Conservation (phyloP, 139 green algal genomes). For the Coelastrella sp. region DNA sequence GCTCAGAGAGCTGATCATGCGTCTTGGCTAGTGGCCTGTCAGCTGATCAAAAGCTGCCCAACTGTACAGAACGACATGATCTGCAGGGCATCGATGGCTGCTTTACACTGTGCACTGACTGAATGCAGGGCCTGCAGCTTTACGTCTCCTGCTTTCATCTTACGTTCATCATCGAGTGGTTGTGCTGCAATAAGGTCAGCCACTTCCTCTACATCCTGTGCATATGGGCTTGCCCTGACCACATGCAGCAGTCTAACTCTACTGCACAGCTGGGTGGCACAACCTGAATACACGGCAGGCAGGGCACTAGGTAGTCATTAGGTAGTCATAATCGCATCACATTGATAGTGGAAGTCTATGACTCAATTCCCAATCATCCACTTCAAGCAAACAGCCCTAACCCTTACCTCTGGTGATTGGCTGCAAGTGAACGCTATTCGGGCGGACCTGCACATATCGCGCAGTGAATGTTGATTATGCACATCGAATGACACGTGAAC, state of each 20-base stretch:
- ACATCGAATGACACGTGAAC: background rate
- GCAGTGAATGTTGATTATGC: background rate
- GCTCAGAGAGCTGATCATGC: too few species aligned
- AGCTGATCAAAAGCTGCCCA: too few species aligned
- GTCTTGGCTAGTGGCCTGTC: too few species aligned
- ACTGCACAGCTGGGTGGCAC: background rate
- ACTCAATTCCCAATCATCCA: background rate
- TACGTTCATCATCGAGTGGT: slow-evolving; percentile 55
- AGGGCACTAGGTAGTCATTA: background rate
- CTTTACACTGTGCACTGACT: too few species aligned
- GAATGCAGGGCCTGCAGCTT: too few species aligned
- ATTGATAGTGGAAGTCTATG: background rate
- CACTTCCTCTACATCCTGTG: slow-evolving; percentile 46
- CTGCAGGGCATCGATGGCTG: background rate
- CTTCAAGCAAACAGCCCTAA: background rate
- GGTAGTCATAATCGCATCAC: background rate
- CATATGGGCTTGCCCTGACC: background rate
- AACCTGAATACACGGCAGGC: background rate
- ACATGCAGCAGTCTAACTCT: background rate
- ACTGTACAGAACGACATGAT: background rate
- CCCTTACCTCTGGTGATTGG: background rate
- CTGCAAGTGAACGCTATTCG: background rate
- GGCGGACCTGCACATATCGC: background rate
- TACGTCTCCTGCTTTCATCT: background rate
- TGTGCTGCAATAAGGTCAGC: slow-evolving; percentile 56